phyloP scores from a whole-genome alignment of 176 grass and related monocot species.

The maize (Zea mays) region Zm-B73-REFERENCE-NAM-5.0 NC_050096.1:227685501-227686000 shows the following conservation, averaged over 20 bases:
- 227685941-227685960: neutral
- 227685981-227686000: neutral
- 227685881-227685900: constrained; percentile 25
- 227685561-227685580: constrained; percentile 18
- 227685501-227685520: constrained; percentile 24
- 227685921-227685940: constrained; percentile 11
- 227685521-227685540: neutral
- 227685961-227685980: constrained; percentile 25
- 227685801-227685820: neutral
- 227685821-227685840: neutral
- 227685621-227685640: neutral
- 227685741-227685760: neutral
- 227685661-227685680: neutral
- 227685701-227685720: constrained; percentile 11
- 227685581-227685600: neutral
- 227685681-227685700: neutral
- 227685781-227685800: neutral
- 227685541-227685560: neutral
- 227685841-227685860: neutral
- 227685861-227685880: constrained; percentile 21
- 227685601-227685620: neutral
- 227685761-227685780: neutral
- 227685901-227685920: neutral
- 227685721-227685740: neutral
- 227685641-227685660: neutral